Conservation (phyloP, 495 filamentous ascomycete genomes). For the Neurospora terricola region DNA sequence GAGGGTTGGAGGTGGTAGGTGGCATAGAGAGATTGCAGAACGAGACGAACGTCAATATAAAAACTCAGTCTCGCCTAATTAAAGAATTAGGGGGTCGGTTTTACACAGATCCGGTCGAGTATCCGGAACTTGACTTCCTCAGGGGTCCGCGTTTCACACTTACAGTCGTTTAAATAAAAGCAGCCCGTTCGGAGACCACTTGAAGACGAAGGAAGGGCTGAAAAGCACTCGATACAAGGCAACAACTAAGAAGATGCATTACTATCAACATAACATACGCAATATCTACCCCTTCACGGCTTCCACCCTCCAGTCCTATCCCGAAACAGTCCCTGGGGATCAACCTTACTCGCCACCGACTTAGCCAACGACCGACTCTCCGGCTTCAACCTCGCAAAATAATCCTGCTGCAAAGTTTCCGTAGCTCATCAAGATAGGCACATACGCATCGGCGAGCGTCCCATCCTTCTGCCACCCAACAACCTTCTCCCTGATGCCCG, state of each 20-base stretch:
- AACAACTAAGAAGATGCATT: not conserved
- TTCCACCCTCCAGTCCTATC: slow-evolving; percentile 47
- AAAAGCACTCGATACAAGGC: not conserved
- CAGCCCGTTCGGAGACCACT: not conserved
- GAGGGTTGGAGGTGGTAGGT: not conserved
- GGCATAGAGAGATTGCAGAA: not conserved
- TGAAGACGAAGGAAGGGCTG: not conserved
- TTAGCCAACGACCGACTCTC: slow-evolving; percentile 31
- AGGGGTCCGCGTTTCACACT: not conserved
- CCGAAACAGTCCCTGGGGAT: slow-evolving; percentile 48
- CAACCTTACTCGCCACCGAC: slow-evolving; percentile 38
- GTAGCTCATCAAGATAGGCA: slow-evolving; percentile 54
- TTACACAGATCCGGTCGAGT: not conserved
- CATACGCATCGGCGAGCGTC: slow-evolving; percentile 35
- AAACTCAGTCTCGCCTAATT: not conserved
- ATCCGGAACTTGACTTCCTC: not conserved
- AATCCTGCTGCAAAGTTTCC: slow-evolving; percentile 47
- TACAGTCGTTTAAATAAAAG: not conserved
- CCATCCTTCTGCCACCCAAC: slow-evolving; percentile 21
- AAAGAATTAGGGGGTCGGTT: not conserved
- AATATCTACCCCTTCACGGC: not conserved
- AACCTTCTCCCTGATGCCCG: slow-evolving; percentile 32
- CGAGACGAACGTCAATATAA: not conserved
- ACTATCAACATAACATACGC: not conserved
- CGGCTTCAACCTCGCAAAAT: slow-evolving; percentile 43